These are phyloP conservation scores for Arabidopsis lyrata DNA, from an alignment of 441 rosid genomes.

Conservation along the genomic window DNA sequence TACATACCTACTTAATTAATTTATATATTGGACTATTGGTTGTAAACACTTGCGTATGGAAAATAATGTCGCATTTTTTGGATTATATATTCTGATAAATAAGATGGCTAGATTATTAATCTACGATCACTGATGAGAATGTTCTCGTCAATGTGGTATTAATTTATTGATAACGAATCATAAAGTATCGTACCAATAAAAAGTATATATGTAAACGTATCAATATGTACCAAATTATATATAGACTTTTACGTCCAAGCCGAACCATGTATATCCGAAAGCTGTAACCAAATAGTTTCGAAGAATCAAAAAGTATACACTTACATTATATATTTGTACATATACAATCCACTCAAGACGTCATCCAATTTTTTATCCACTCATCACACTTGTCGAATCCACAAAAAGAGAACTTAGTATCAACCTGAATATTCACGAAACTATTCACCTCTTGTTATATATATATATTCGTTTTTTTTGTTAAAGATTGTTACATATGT, in stretches of 20 bases:
- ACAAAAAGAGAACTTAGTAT: slow-evolving; percentile 23
- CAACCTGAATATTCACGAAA: slow-evolving; percentile 43
- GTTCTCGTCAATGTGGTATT: slow-evolving; percentile 31
- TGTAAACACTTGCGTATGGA: slow-evolving; percentile 34
- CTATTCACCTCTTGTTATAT: slow-evolving; percentile 12
- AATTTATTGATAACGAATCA: slow-evolving; percentile 28
- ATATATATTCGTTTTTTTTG: neutral
- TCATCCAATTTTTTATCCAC: slow-evolving; percentile 41
- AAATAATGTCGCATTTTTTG: slow-evolving; percentile 24
- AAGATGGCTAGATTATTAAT: slow-evolving; percentile 16
- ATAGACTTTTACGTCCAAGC: slow-evolving; percentile 24
- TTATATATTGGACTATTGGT: slow-evolving; percentile 33
- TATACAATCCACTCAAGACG: slow-evolving; percentile 36
- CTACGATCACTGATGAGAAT: slow-evolving; percentile 33
- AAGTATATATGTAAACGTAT: slow-evolving; percentile 7
- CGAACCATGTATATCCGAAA: slow-evolving; percentile 28
- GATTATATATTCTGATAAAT: slow-evolving; percentile 9
- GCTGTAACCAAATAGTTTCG: slow-evolving; percentile 29
- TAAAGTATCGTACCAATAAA: slow-evolving; percentile 27
- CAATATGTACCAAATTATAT: slow-evolving; percentile 30
- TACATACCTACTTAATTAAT: slow-evolving; percentile 16
- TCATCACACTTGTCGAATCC: slow-evolving; percentile 38
- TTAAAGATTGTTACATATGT: too few species aligned
- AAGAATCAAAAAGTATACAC: slow-evolving; percentile 35
- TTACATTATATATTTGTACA: slow-evolving; percentile 19